Base-by-base conservation (phyloP, 2,329 filamentous ascomycete genomes). In the Diaporthe citri region DNA sequence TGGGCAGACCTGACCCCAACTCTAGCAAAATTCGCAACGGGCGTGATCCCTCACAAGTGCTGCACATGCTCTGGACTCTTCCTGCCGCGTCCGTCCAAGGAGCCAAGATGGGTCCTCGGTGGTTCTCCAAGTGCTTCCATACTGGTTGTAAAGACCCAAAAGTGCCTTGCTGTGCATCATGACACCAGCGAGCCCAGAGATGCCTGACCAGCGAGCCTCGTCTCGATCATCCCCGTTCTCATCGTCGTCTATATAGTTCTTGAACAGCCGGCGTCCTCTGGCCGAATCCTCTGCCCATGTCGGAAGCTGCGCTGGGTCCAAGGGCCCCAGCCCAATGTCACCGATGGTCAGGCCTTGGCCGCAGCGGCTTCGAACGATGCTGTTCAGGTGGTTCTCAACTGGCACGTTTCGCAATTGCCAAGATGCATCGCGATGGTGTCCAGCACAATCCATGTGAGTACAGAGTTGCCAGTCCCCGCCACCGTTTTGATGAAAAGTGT, bases 61-160 rank as follows among this genome's bases (percentile, higher is more conserved):
- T 31, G 2, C 31, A 6, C 60, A 3, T 7, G 39, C 69, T 20
- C 6, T 31, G 20, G 4, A 28, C 64, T 75, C 74, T 10, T 75
- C 62, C 43, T 43, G 43, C 43, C 46, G 43, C 56, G 74, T 73
- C 10, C 56, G 70, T 3, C 71, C 70, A 36, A 75, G 12, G 17
- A 75, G 43, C 71, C 74, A 75, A 5, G 22, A 22, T 2, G 36
- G n/a, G 10, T 43, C 48, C 17, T 17, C 46, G 5, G 59, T 17
- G 22, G 43, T 64, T 5, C 43, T n/a, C 31, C 43, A n/a, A 1
- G 43, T 5, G 43, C 17, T 46, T 46, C 43, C 17, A 5, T 15
- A 5, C 4, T 17, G 34, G 25, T 13, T 2, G 20, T 39, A 20
- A 15, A 41, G 15, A 25, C 34, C 59, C 17, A 66, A 5, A 5